phyloP scores from a whole-genome alignment of 2,329 filamentous ascomycete genomes.

The Epicoccum nigrum region DNA sequence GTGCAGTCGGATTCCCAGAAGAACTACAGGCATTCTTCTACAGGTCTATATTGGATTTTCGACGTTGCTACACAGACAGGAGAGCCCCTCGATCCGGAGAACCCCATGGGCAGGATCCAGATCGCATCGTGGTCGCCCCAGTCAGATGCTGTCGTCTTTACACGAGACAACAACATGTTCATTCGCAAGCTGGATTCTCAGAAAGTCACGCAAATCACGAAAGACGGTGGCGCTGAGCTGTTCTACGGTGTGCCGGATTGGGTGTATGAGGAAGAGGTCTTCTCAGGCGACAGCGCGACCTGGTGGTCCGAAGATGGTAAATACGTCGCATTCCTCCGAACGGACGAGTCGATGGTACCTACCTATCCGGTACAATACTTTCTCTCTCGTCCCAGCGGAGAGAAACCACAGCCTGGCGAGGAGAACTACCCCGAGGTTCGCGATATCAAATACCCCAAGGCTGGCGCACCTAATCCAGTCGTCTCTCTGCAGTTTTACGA shows the following conservation, averaged over 20 bases:
- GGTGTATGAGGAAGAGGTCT: conserved; percentile 92
- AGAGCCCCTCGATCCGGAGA: conserved; percentile 75
- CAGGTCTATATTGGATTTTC: conserved; percentile 87
- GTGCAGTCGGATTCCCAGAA: conserved; percentile 73
- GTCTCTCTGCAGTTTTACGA: conserved; percentile 92
- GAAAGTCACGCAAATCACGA: conserved; percentile 74
- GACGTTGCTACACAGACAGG: conserved; percentile 81
- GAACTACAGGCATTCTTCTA: conserved; percentile 91
- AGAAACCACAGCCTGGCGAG: conserved; percentile 69
- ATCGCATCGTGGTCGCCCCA: conserved; percentile 88
- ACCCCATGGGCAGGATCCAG: conserved; percentile 72
- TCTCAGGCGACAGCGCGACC: conserved; percentile 78
- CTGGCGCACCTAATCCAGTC: conserved; percentile 89
- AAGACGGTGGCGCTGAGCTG: conserved; percentile 82
- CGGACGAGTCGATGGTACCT: conserved; percentile 89
- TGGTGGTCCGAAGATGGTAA: conserved; percentile 96
- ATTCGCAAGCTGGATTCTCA: conserved; percentile 70
- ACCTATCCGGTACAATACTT: conserved; percentile 95
- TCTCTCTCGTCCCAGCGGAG: conserved; percentile 81
- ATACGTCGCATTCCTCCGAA: conserved; percentile 88
- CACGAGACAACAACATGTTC: conserved; percentile 87
- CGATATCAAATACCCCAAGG: conserved; percentile 96
- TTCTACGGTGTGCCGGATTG: conserved; percentile 98
- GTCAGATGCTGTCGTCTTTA: conserved; percentile 88
- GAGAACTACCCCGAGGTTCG: conserved; percentile 90